Evolutionary conservation across 192 early-diverging fungal genomes (phyloP).

Genomic region (Coemansia sp.): DNA sequence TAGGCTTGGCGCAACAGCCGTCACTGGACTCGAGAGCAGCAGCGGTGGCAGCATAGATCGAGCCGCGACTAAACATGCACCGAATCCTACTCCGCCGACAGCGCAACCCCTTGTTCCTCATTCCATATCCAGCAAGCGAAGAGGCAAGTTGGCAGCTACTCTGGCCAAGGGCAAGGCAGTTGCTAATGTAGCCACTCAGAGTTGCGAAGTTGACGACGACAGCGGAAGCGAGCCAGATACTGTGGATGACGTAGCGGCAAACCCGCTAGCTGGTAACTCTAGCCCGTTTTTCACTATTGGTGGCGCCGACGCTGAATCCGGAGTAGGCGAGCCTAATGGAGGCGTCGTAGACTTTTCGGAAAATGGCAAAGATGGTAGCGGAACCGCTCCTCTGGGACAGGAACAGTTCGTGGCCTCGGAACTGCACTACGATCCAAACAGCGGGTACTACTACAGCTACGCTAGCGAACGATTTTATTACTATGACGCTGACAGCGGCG

Average conservation of each 20-base stretch:
- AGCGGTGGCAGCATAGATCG: background rate
- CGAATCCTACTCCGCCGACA: background rate
- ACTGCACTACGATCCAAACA: conserved; percentile 38
- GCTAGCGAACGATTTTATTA: conserved; percentile 27
- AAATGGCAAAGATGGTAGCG: background rate
- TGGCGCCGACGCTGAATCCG: background rate
- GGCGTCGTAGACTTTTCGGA: background rate
- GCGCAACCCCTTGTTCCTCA: conserved; percentile 30
- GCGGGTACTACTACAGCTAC: conserved; percentile 46
- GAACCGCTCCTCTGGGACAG: background rate
- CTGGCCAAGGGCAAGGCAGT: background rate
- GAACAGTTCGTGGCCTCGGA: background rate
- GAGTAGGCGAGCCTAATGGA: background rate
- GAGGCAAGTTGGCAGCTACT: background rate
- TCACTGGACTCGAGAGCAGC: background rate
- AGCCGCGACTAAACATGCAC: background rate
- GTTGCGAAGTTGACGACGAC: background rate
- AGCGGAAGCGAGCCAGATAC: background rate
- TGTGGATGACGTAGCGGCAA: background rate
- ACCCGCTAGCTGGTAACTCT: background rate
- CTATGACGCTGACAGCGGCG: conserved; percentile 24
- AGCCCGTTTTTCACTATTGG: conserved; percentile 32
- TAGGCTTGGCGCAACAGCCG: background rate
- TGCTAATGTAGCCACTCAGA: background rate
- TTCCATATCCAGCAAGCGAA: conserved; percentile 32